These are phyloP conservation scores for Glycine soja DNA, from an alignment of 306 rosid genomes.

Conservation along the genomic window DNA sequence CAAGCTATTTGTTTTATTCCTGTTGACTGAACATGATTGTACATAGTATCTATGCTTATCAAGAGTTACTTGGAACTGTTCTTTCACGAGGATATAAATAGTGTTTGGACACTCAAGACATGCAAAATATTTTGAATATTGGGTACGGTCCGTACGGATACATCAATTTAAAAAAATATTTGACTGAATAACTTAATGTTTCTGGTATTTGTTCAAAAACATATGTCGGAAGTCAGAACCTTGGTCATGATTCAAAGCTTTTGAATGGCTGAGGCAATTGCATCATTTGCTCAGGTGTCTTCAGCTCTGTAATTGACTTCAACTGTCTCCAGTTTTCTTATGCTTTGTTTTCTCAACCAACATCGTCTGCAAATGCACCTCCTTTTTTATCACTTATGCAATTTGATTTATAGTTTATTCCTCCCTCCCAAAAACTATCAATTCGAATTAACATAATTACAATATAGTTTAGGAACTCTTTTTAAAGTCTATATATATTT, in stretches of 20 bases:
- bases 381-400: not conserved
- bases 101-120: conserved; percentile 1
- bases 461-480: not conserved
- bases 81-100: conserved; percentile 1
- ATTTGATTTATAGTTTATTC: conserved; percentile 1
- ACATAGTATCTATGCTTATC: not conserved
- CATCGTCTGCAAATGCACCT: not conserved
- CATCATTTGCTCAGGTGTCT: not conserved
- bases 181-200: conserved; percentile 9
- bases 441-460: not conserved
- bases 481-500: not conserved
- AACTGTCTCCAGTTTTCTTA: conserved; percentile 12
- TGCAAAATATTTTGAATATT: not conserved
- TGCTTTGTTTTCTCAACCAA: not conserved
- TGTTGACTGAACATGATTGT: conserved; percentile 13
- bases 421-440: not conserved
- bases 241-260: conserved; percentile 17
- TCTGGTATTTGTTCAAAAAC: not conserved
- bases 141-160: conserved; percentile 1
- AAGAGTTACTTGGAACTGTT: not conserved
- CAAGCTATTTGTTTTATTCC: conserved; percentile 3
- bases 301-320: not conserved
- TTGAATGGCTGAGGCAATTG: conserved; percentile 1
- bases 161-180: not conserved
- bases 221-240: not conserved